Conservation (phyloP, 2,329 filamentous ascomycete genomes). For the Epichloe typhina region DNA sequence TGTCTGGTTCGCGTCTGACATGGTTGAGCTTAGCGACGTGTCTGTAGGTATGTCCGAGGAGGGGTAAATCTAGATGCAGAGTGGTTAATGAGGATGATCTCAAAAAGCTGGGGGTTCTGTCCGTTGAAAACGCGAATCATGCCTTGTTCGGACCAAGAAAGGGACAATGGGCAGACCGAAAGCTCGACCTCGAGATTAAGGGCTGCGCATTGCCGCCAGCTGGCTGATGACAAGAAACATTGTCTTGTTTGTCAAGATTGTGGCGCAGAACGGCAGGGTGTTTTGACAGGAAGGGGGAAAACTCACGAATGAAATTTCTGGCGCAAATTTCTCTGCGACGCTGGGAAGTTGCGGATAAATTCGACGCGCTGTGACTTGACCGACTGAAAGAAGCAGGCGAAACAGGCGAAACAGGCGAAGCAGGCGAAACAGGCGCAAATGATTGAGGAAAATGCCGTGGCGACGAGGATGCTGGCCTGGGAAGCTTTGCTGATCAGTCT, state of each 20-base stretch:
- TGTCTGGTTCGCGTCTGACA: constrained; percentile 5
- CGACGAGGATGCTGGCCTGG: background rate
- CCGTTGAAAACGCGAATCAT: background rate
- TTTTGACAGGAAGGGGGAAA: background rate
- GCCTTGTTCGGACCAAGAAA: background rate
- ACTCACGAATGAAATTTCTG: background rate
- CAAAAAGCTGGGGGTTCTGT: background rate
- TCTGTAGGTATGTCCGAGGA: background rate
- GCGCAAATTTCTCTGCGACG: background rate
- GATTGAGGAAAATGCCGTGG: background rate
- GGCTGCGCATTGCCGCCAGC: background rate
- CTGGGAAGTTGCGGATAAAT: background rate
- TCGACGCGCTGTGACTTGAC: background rate
- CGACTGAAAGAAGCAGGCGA: background rate
- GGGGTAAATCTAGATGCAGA: background rate
- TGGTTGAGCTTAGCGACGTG: background rate
- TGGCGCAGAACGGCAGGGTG: background rate
- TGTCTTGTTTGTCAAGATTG: background rate
- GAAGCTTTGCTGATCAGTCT: background rate
- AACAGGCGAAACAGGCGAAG: no score
- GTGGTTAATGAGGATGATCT: background rate
- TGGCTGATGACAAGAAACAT: background rate
- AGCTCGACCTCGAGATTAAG: background rate
- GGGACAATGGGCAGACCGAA: background rate
- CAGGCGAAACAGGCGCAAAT: no score